Base-by-base conservation (phyloP, 768 basidiomycete species). In the Xerocomellus amylosporus region DNA sequence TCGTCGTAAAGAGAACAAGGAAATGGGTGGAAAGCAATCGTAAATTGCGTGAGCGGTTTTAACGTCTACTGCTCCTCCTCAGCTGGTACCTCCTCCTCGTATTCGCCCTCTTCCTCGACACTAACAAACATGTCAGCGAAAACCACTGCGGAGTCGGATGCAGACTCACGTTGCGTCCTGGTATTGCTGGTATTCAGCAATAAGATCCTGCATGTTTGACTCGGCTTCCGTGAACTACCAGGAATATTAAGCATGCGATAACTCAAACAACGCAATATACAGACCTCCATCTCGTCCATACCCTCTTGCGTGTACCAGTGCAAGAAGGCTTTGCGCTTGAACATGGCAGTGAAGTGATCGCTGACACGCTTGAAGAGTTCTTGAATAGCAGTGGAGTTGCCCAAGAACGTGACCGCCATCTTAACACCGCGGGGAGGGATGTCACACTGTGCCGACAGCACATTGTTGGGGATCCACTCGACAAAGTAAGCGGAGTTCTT, bases 261-360 rank as follows among this genome's bases (percentile, higher is more conserved):
- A 41, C 15, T 17, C 9, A 4, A 44, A 13, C 30, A 34, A 8
- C 8, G 8, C 20, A 39, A 28, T 4, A n/a, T 3, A 70, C 78
- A 42, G 48, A 82, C 82, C 80, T 94, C 91, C 91, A 93, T 92
- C 81, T 93, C 93, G 71, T 94, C 96, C 96, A 99, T 98, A 72
- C 97, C 97, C 79, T 98, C 97, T 73, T 96, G 93, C 34, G 95
- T 98, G 75, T 98, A 98, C 95, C 95, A 96, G 73, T 96, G 90
- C 86, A 93, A 82, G 84, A 94, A 94, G 24, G 95, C 95, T 79
- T 98, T 98, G 71, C 96, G 82, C 85, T 90, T 92, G 83, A 94
- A 96, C 97, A 98, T 99, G 75, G 93, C 92, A 58, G 92, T 91
- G 84, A 99, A 98, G 73, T 98, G 94, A 71, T 96, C 93, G 62